phyloP scores from a whole-genome alignment of 306 rosid genomes.

The Oxytropis ochrocephala region DNA sequence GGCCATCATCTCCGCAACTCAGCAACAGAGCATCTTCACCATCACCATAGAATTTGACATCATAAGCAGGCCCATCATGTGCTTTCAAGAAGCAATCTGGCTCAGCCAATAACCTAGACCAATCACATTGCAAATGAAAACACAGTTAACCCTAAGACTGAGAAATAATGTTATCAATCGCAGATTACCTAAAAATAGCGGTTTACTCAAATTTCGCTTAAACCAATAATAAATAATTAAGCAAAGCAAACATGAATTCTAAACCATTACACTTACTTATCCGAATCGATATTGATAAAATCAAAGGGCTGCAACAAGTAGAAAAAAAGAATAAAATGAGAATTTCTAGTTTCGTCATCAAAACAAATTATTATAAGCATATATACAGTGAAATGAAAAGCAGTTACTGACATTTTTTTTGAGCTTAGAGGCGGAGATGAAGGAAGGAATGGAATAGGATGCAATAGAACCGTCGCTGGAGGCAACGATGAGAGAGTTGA shows the following conservation, averaged over 20 bases:
- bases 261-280: constrained; percentile 36
- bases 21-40: constrained; percentile 56
- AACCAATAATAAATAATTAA: background rate
- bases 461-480: constrained; percentile 87
- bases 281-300: constrained; percentile 31
- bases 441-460: constrained; percentile 59
- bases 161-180: background rate
- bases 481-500: constrained; percentile 57
- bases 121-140: constrained; percentile 26
- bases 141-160: constrained; percentile 14
- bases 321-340: background rate
- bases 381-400: background rate
- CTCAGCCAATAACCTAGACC: constrained; percentile 51
- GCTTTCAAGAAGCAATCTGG: constrained; percentile 65
- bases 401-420: constrained; percentile 10
- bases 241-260: background rate
- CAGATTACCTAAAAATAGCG: too few relatives aligned
- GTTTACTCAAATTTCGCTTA: too few relatives aligned
- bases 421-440: constrained; percentile 47
- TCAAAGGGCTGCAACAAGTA: constrained; percentile 51
- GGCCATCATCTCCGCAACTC: constrained; percentile 96
- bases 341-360: background rate
- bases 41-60: constrained; percentile 66
- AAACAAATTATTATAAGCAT: background rate
- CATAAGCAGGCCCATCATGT: constrained; percentile 82